These are phyloP conservation scores for Rosa persica DNA, from an alignment of 306 rosid species.

Conservation along the genomic window DNA sequence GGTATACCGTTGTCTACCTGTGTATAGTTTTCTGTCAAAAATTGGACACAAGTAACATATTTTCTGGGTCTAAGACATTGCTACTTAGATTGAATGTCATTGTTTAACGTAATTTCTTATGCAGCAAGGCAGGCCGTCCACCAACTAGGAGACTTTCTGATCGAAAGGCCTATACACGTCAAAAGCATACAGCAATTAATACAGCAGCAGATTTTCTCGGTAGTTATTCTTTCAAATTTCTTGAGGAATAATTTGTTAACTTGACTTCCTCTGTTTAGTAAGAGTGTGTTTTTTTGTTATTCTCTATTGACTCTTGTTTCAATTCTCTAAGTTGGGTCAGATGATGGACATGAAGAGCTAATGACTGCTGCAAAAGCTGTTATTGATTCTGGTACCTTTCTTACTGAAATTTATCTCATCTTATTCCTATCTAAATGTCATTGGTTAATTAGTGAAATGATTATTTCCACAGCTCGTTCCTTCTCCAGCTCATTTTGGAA, in stretches of 20 bases:
- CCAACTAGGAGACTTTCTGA: constrained; percentile 93
- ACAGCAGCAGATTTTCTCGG: constrained; percentile 82
- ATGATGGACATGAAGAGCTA: constrained; percentile 86
- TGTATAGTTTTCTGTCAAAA: constrained; percentile 16
- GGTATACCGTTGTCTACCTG: constrained; percentile 47
- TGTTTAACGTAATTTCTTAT: constrained; percentile 37
- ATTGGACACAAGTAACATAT: constrained; percentile 14
- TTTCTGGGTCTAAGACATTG: constrained; percentile 13
- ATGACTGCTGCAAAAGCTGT: constrained; percentile 87
- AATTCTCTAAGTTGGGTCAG: constrained; percentile 74
- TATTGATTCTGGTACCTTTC: constrained; percentile 61
- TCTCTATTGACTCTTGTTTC: constrained; percentile 39
- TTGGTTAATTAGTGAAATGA: constrained; percentile 32
- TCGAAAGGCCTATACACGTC: constrained; percentile 91
- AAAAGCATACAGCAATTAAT: constrained; percentile 68
- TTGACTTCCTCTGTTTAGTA: not conserved
- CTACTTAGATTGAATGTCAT: constrained; percentile 29
- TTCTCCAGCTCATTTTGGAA: constrained; percentile 76
- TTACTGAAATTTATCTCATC: constrained; percentile 26
- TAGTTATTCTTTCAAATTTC: constrained; percentile 28
- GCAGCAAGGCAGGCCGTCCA: constrained; percentile 99
- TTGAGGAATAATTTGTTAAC: constrained; percentile 12
- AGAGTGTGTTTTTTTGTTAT: constrained; percentile 1
- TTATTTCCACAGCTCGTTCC: constrained; percentile 55
- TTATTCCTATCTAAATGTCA: constrained; percentile 20